Evolutionary conservation across 768 basidiomycete genomes (phyloP), one percentile per base, ranked within the genome.

Genomic region (Cytidiella melzeri): DNA sequence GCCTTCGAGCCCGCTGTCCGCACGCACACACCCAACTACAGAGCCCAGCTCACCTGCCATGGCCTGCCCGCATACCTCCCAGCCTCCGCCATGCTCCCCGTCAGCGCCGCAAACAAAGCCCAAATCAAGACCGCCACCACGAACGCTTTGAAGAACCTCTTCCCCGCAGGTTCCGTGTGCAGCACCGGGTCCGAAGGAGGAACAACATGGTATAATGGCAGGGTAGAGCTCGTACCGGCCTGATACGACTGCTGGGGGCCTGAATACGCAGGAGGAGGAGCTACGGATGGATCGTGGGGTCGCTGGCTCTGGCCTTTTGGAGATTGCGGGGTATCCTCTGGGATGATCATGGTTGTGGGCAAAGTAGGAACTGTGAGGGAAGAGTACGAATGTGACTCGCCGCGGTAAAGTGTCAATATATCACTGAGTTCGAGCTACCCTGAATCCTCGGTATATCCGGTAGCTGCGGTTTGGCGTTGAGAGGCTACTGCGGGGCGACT

Each of bases 211-310:
- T 30, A 50, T 18, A 37, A 10, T 6, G 47, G 42, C 11, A 43
- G 41, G 15, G 41, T 39, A 3, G 43, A 44, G 12, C 41, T 15
- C 7, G 30, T 34, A 15, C 34, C 21, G 30, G 50, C 46, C 48
- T 34, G 30, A 34, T 34, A 34, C 15, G 30, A 34, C 9, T 47
- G 21, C 9, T 47, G 21, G 52, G 49, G 40, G 5, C 56, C 59
- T 13, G 57, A 48, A 23, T 60, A 62, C n/a, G 61, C 58, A 1
- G 61, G 61, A 2, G 60, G 58, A 3, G 58, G 52, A 5, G 51
- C 50, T 34, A 15, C 15, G 27, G 3, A 23, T 38, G 1, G 52
- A 55, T 13, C 55, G 26, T 52, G 37, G 51, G 54, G 12, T 40
- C 19, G 26, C 55, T 10, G 54, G 43, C 50, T 40, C 54, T 55